Evolutionary conservation across 805 yeast species (phyloP).

Genomic region (Teunomyces barrocoloradensis): DNA sequence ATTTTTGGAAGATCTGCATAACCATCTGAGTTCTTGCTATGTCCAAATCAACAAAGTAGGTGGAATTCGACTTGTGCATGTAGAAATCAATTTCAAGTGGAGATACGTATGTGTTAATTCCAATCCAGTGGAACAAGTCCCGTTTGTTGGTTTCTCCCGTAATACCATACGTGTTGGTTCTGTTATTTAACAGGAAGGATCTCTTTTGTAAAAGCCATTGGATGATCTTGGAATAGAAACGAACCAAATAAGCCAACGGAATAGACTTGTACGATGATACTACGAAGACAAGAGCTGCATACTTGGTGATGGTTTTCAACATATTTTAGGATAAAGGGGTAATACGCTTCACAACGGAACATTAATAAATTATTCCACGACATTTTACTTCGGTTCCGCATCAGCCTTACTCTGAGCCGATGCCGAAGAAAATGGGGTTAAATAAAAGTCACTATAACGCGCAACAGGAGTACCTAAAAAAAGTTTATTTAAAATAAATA

Average conservation of each 20-base stretch:
- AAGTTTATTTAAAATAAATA: background rate
- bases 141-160: constrained; percentile 15
- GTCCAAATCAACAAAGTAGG: constrained; percentile 81
- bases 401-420: background rate
- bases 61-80: constrained; percentile 82
- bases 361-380: background rate
- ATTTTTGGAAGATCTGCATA: constrained; percentile 53
- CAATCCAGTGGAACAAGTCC: constrained; percentile 43
- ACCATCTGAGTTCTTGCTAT: constrained; percentile 68
- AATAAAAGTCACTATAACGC: background rate
- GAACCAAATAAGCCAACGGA: constrained; percentile 64
- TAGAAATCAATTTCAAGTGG: constrained; percentile 83
- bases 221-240: constrained; percentile 55
- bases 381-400: background rate
- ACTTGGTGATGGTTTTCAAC: constrained; percentile 1
- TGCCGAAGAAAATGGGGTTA: background rate
- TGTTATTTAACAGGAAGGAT: constrained; percentile 17
- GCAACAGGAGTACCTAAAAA: background rate
- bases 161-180: constrained; percentile 32
- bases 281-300: constrained; percentile 15
- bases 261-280: constrained; percentile 56
- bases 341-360: background rate
- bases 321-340: background rate
- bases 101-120: constrained; percentile 56
- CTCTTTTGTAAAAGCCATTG: constrained; percentile 38